phyloP scores from a whole-genome alignment of 129 eudicot genomes.

The Pseudognaphalium luteoalbum region DNA sequence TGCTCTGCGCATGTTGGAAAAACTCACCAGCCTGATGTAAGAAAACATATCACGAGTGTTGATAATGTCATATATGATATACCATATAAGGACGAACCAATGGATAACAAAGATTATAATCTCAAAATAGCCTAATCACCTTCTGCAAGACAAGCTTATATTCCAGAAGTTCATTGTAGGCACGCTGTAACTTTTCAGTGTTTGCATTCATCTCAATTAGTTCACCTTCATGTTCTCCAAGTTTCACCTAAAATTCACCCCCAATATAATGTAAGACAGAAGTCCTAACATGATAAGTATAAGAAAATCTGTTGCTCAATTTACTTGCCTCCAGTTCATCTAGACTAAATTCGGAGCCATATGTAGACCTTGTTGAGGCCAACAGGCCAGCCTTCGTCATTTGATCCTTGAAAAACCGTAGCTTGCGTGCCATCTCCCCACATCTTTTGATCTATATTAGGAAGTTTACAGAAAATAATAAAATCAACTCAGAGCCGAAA shows the following conservation, averaged over 20 bases:
- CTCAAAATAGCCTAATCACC: constrained; percentile 41
- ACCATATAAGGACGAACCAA: background rate
- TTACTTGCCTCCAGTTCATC: constrained; percentile 65
- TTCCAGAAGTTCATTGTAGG: constrained; percentile 78
- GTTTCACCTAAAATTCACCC: constrained; percentile 50
- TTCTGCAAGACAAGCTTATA: constrained; percentile 80
- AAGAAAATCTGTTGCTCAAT: constrained; percentile 7
- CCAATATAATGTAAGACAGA: constrained; percentile 6
- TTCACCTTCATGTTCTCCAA: constrained; percentile 79
- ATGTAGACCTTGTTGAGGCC: constrained; percentile 46
- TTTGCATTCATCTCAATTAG: constrained; percentile 77
- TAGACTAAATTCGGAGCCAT: constrained; percentile 39
- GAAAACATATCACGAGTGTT: constrained; percentile 1
- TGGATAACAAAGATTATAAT: background rate
- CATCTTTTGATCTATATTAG: constrained; percentile 71
- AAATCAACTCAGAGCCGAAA: background rate
- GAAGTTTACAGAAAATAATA: background rate
- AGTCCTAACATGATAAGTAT: background rate
- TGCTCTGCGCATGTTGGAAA: constrained; percentile 59
- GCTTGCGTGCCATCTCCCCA: constrained; percentile 85
- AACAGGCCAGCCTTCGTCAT: constrained; percentile 64
- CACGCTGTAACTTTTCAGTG: constrained; percentile 65
- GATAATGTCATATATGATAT: background rate
- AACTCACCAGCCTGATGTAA: constrained; percentile 66
- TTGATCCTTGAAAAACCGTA: constrained; percentile 71